Percentiles rank a stretch among this genome's conserved stretches.
These are phyloP conservation scores for Melampsora larici-populina DNA, from an alignment of 1,284 basidiomycete species.

Conservation along the genomic window DNA sequence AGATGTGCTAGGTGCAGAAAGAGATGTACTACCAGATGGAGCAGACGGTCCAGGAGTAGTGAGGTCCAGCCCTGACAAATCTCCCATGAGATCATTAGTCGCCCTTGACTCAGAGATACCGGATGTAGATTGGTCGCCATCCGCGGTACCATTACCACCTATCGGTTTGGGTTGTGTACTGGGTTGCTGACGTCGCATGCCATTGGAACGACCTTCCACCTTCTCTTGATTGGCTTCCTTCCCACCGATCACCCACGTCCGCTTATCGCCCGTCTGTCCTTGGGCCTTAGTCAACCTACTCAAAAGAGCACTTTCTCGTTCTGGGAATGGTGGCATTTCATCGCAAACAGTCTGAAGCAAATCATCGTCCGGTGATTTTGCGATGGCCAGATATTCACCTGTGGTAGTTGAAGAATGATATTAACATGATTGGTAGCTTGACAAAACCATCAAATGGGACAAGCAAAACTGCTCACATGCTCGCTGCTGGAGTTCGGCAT, in stretches of 20 bases:
- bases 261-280: constrained; percentile 72
- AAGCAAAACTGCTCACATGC: constrained; percentile 64
- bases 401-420: background rate
- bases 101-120: background rate
- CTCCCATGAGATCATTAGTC: constrained; percentile 11
- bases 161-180: background rate
- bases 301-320: constrained; percentile 83
- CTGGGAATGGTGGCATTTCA: constrained; percentile 98
- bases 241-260: constrained; percentile 92
- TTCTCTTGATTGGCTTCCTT: constrained; percentile 82
- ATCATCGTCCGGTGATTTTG: constrained; percentile 76
- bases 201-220: constrained; percentile 61
- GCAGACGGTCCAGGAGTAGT: constrained; percentile 39
- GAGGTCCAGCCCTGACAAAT: constrained; percentile 26
- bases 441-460: constrained; percentile 23
- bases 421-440: background rate
- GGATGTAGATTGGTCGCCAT: background rate
- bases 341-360: constrained; percentile 91
- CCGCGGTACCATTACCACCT: background rate
- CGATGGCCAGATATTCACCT: constrained; percentile 79
- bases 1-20: constrained; percentile 17
- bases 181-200: constrained; percentile 53
- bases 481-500: constrained; percentile 94
- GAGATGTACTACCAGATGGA: constrained; percentile 44
- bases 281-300: constrained; percentile 81